Conservation (phyloP, 805 yeast species). For the Lachancea lanzarotensis region DNA sequence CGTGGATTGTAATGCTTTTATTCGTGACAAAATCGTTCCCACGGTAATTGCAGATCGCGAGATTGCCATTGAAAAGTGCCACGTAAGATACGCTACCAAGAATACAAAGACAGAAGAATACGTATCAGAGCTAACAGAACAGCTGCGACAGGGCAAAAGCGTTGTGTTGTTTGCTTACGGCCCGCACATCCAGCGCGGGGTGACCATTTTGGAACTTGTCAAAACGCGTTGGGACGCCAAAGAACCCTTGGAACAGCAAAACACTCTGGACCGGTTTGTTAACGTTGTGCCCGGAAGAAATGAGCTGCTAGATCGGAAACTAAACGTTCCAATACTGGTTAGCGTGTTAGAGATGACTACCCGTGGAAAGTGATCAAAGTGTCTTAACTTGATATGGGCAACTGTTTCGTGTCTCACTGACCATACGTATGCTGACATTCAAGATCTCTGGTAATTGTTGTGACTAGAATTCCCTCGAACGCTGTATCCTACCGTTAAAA, state of each 20-base stretch:
- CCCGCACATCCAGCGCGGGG: slow-evolving; percentile 23
- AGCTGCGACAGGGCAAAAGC: neutral
- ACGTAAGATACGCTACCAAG: slow-evolving; percentile 15
- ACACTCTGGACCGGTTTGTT: slow-evolving; percentile 19
- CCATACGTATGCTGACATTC: too few species aligned
- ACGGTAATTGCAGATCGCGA: slow-evolving; percentile 7
- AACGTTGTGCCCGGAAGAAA: slow-evolving; percentile 20
- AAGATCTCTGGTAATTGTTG: too few species aligned
- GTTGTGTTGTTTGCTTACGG: slow-evolving; percentile 21
- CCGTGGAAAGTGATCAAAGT: neutral
- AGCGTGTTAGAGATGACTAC: slow-evolving; percentile 4
- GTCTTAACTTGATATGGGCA: too few species aligned
- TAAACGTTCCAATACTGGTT: slow-evolving; percentile 21
- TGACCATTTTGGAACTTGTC: slow-evolving; percentile 22
- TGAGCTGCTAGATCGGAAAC: slow-evolving; percentile 21
- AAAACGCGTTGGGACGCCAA: slow-evolving; percentile 9
- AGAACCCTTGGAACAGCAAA: slow-evolving; percentile 17
- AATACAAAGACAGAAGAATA: slow-evolving; percentile 19
- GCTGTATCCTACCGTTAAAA: too few species aligned
- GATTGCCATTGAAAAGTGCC: neutral
- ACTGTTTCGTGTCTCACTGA: too few species aligned
- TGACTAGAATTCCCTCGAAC: too few species aligned
- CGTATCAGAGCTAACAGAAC: slow-evolving; percentile 14
- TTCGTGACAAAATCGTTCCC: slow-evolving; percentile 17
- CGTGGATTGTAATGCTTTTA: slow-evolving; percentile 12